A percentile compares a stretch with the other conserved stretches of the same genome.
Conservation (phyloP, 495 filamentous ascomycete species). For the Copromyces sp. region DNA sequence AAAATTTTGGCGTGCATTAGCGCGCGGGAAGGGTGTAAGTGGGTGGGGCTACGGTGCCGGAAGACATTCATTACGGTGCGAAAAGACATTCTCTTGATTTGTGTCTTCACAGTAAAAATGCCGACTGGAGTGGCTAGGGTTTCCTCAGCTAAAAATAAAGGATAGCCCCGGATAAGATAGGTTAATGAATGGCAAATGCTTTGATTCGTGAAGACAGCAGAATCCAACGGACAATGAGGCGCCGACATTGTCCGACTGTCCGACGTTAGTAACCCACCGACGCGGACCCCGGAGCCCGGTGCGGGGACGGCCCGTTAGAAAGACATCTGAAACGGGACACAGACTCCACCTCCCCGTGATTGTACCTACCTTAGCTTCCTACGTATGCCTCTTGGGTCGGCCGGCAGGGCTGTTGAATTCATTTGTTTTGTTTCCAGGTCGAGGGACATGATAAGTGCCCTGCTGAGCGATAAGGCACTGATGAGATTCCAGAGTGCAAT, state of each 20-base stretch:
- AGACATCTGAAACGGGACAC: neutral
- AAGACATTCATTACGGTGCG: no score
- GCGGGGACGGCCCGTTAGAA: neutral
- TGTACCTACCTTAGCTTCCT: neutral
- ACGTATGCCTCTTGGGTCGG: neutral
- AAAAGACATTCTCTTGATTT: no score
- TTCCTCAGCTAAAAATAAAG: neutral
- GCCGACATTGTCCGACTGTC: neutral
- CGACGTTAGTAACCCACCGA: neutral
- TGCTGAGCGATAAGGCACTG: neutral
- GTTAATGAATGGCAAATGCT: neutral
- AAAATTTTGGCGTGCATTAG: no score
- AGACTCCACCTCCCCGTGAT: neutral
- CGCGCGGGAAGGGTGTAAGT: no score
- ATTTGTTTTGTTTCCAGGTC: neutral
- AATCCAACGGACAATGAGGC: neutral
- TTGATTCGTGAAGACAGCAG: neutral
- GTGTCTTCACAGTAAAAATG: neutral
- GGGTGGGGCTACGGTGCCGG: no score
- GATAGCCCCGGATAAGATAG: neutral
- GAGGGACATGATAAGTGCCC: neutral
- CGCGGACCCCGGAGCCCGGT: neutral
- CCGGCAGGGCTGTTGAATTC: neutral
- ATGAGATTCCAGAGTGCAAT: neutral
- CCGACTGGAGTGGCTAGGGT: neutral